Evolutionary conservation across 768 basidiomycete species (phyloP).

Genomic region (Termitomyces sp.): DNA sequence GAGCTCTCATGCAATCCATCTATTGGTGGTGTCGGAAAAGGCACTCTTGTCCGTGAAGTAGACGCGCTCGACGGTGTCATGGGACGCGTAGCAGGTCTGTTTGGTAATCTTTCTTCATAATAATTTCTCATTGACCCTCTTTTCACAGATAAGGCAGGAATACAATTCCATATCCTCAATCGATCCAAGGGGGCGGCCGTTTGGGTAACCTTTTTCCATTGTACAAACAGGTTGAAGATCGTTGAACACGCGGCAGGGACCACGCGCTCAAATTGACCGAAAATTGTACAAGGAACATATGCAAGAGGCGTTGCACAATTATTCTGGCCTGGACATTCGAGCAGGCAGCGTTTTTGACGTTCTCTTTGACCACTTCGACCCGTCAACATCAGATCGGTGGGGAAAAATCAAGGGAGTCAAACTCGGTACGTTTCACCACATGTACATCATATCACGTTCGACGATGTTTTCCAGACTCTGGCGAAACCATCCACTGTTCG

Average conservation of each 20-base stretch:
- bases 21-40: constrained; percentile 90
- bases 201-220: constrained; percentile 54
- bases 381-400: constrained; percentile 36
- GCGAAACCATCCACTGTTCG: constrained; percentile 72
- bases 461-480: constrained; percentile 49
- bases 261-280: constrained; percentile 85
- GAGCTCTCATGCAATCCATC: constrained; percentile 89
- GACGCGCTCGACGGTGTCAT: constrained; percentile 89
- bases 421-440: constrained; percentile 43
- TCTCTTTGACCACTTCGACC: constrained; percentile 50
- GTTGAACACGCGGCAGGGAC: constrained; percentile 52
- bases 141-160: constrained; percentile 74
- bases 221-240: background rate
- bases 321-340: constrained; percentile 66
- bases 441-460: background rate
- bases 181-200: constrained; percentile 85
- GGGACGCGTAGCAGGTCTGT: constrained; percentile 74
- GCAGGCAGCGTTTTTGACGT: constrained; percentile 80
- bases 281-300: constrained; percentile 81
- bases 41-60: constrained; percentile 86
- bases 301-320: constrained; percentile 63
- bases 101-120: background rate
- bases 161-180: constrained; percentile 87
- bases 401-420: constrained; percentile 62
- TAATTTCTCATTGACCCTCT: background rate